Percentiles rank a stretch among this genome's conserved stretches.
phyloP scores from a whole-genome alignment of 2,329 filamentous ascomycete species.

The Fonsecaea multimorphosa region DNA sequence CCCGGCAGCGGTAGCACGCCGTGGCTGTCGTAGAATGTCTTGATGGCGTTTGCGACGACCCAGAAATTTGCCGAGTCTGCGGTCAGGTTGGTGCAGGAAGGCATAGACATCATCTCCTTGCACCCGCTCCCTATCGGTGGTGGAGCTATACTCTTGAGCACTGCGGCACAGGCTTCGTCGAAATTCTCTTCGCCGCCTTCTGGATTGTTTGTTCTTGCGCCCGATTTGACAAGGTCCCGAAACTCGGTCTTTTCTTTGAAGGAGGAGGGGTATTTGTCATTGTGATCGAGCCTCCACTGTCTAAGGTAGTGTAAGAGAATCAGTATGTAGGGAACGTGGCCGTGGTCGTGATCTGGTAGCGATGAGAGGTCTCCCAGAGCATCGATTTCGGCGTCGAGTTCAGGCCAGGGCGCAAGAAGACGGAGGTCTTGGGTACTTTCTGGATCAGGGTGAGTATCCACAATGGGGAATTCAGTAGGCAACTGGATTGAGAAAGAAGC shows the following conservation, averaged over 20 bases:
- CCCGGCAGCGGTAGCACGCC: conserved; percentile 81
- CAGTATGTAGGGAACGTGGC: conserved; percentile 86
- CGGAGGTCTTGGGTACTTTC: conserved; percentile 84
- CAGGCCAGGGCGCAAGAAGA: conserved; percentile 83
- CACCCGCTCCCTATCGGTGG: conserved; percentile 72
- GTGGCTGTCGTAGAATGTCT: conserved; percentile 75
- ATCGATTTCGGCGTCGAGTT: conserved; percentile 70
- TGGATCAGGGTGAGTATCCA: conserved; percentile 93
- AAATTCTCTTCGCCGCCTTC: conserved; percentile 97
- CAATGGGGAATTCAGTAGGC: conserved; percentile 82
- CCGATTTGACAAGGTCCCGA: conserved; percentile 69
- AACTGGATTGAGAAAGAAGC: conserved; percentile 82
- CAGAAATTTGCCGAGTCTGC: conserved; percentile 73
- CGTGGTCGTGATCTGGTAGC: conserved; percentile 80
- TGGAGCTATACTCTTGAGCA: conserved; percentile 81
- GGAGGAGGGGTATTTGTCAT: conserved; percentile 70
- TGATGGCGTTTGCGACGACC: conserved; percentile 82
- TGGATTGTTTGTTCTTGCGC: conserved; percentile 72
- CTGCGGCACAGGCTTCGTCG: conserved; percentile 85
- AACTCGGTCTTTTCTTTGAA: conserved; percentile 91
- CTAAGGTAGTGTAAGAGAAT: conserved; percentile 82
- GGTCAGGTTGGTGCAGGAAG: conserved; percentile 58
- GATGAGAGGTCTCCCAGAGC: conserved; percentile 70
- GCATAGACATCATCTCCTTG: conserved; percentile 77
- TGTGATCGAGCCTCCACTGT: conserved; percentile 75